Base-by-base conservation (phyloP, 306 rosid species). In the Castanea sativa region DNA sequence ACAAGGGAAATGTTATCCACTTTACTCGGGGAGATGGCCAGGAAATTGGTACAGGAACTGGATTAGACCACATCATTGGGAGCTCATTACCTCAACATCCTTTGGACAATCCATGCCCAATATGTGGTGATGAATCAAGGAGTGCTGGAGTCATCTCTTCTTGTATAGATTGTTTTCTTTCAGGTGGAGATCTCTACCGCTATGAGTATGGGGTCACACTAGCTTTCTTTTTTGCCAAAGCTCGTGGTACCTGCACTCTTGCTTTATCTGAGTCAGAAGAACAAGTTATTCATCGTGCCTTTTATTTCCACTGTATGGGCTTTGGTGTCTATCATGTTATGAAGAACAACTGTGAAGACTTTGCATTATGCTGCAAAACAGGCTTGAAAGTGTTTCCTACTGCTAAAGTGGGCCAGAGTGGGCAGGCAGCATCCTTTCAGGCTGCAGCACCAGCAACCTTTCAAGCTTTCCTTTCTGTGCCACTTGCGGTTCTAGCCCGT, bases 311-410 rank as follows among this genome's bases (percentile, higher is more conserved):
- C 55, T 63, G 84, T 32, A 91, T 87, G 33, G 97, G 97, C 63
- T 92, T 92, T 70, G 95, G 91, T 4, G 73, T 55, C 77, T 91
- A 88, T 71, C 3, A 87, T 72, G 49, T 84, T 21, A 87, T 85
- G 83, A 90, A 84, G 80, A 92, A 91, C 69, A 94, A 92, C 81
- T 91, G 97, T 32, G 93, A 94, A 76, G 90, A 92, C 79, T 94
- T 92, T 53, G 95, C 97, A 2, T 84, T 91, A 60, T 91, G 92
- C 83, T 94, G 97, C 83, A 94, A 94, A 81, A 94, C 97, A 8
- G 95, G 93, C 0, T 76, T 92, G 85, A 89, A 84, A 29, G 82
- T 85, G 27, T 21, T 21, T 21, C 23, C 23, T 21, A 12, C 9
- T 58, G 55, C 83, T 14, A 63, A 23, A 55, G 84, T 85, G 4